phyloP scores from a whole-genome alignment of 805 yeast genomes.

The Starmerella bombicola region DNA sequence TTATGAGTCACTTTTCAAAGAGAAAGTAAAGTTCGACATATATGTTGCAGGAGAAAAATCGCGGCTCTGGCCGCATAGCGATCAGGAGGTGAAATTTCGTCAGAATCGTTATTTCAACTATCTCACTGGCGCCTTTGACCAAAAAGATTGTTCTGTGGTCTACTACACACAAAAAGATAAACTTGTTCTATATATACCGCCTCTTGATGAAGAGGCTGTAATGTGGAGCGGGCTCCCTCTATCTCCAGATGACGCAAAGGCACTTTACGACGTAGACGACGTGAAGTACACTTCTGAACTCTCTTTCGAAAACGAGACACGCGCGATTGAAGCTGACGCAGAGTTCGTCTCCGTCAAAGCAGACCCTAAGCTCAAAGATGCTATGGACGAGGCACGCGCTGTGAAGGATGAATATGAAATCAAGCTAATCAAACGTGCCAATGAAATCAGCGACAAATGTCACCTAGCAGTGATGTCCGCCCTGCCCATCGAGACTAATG shows the following conservation, averaged over 20 bases:
- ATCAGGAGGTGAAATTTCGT: slow-evolving; percentile 63
- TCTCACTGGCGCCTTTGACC: slow-evolving; percentile 58
- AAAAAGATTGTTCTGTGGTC: slow-evolving; percentile 62
- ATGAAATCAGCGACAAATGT: slow-evolving; percentile 72
- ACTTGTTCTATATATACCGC: slow-evolving; percentile 65
- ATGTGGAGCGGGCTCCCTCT: slow-evolving; percentile 95
- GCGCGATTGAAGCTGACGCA: slow-evolving; percentile 21
- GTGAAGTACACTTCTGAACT: slow-evolving; percentile 53
- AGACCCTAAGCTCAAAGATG: slow-evolving; percentile 32
- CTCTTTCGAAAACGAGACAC: slow-evolving; percentile 22
- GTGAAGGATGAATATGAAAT: slow-evolving; percentile 78
- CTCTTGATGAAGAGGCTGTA: slow-evolving; percentile 74
- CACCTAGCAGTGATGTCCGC: slow-evolving; percentile 92
- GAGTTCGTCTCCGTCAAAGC: slow-evolving; percentile 16
- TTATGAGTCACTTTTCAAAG: slow-evolving; percentile 29
- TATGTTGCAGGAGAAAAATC: slow-evolving; percentile 27
- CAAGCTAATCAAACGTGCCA: slow-evolving; percentile 62
- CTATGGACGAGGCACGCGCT: slow-evolving; percentile 76
- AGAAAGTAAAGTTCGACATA: slow-evolving; percentile 30
- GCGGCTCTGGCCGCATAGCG: slow-evolving; percentile 60
- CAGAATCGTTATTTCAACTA: slow-evolving; percentile 88
- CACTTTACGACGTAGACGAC: slow-evolving; percentile 67
- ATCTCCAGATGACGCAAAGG: slow-evolving; percentile 47
- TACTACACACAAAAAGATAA: slow-evolving; percentile 43
- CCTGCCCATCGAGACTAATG: slow-evolving; percentile 69